Percentiles rank a stretch among this genome's conserved stretches.
phyloP scores from a whole-genome alignment of 352 stramenopile genomes.

The Pythium periplocum region DNA sequence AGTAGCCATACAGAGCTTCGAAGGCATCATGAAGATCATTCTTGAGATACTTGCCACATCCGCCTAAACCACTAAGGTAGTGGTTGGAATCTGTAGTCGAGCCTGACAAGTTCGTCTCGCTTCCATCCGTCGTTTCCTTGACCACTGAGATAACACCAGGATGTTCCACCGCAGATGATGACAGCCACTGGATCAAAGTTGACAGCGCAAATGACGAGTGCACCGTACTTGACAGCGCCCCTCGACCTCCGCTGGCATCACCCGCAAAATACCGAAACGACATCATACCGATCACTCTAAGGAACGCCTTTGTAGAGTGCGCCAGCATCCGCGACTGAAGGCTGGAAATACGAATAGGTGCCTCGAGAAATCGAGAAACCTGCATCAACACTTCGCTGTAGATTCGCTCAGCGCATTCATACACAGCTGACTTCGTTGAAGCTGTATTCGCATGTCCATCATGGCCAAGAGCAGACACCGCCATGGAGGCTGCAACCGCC shows the following conservation, averaged over 20 bases:
- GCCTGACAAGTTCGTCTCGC: no score
- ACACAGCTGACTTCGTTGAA: slow-evolving; percentile 47
- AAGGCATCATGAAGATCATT: slow-evolving; percentile 76
- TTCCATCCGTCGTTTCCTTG: no score
- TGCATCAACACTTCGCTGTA: slow-evolving; percentile 84
- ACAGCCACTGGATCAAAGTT: slow-evolving; percentile 72
- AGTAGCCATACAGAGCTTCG: slow-evolving; percentile 77
- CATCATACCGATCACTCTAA: slow-evolving; percentile 70
- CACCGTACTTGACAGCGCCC: slow-evolving; percentile 40
- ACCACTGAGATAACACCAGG: not conserved
- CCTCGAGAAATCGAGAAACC: slow-evolving; percentile 75
- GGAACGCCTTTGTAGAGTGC: slow-evolving; percentile 69
- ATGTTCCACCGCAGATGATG: slow-evolving; percentile 31
- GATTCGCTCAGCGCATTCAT: slow-evolving; percentile 73
- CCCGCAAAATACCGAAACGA: slow-evolving; percentile 76
- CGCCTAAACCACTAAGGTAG: slow-evolving; percentile 72
- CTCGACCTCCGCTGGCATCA: slow-evolving; percentile 32
- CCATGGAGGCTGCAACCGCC: slow-evolving; percentile 57
- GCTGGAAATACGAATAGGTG: slow-evolving; percentile 63
- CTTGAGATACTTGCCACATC: slow-evolving; percentile 75
- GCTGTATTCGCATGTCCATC: slow-evolving; percentile 19
- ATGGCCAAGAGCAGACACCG: slow-evolving; percentile 50
- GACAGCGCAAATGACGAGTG: slow-evolving; percentile 71
- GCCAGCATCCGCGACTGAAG: slow-evolving; percentile 72
- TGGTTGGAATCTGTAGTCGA: slow-evolving; percentile 35